These are phyloP conservation scores for Cucumis melo DNA, from an alignment of 306 rosid genomes.

Conservation along the genomic window DNA sequence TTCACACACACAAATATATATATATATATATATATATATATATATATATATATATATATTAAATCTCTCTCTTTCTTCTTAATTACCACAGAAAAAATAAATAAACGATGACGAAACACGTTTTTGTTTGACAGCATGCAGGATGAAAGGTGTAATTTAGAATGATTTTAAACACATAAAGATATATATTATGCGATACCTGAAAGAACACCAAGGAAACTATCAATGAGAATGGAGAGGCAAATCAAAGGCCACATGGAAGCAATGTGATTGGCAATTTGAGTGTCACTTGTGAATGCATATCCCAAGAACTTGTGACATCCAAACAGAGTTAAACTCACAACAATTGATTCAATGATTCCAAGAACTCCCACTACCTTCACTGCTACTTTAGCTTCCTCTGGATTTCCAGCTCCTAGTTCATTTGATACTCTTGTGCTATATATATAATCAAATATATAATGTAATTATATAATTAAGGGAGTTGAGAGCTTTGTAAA, in stretches of 20 bases:
- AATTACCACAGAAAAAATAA: too few relatives aligned
- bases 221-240: not conserved
- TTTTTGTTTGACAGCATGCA: too few relatives aligned
- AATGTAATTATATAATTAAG: not conserved
- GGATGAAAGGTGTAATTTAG: too few relatives aligned
- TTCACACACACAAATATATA: too few relatives aligned
- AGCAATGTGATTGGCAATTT: conserved; percentile 28
- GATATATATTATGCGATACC: not conserved
- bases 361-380: conserved; percentile 22
- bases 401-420: conserved; percentile 50
- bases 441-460: too few relatives aligned
- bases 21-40: too few relatives aligned
- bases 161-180: too few relatives aligned
- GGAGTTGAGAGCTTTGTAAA: too few relatives aligned
- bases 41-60: too few relatives aligned
- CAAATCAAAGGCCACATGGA: conserved; percentile 3
- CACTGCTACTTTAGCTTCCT: conserved; percentile 27
- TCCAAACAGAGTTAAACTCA: conserved; percentile 21
- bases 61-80: too few relatives aligned
- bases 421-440: conserved; percentile 62
- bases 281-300: conserved; percentile 41
- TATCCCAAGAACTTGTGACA: conserved; percentile 26
- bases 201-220: not conserved
- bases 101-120: too few relatives aligned
- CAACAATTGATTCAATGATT: conserved; percentile 21